These are phyloP conservation scores for Rhodotorula graminis DNA, from an alignment of 768 basidiomycete species.

Conservation along the genomic window DNA sequence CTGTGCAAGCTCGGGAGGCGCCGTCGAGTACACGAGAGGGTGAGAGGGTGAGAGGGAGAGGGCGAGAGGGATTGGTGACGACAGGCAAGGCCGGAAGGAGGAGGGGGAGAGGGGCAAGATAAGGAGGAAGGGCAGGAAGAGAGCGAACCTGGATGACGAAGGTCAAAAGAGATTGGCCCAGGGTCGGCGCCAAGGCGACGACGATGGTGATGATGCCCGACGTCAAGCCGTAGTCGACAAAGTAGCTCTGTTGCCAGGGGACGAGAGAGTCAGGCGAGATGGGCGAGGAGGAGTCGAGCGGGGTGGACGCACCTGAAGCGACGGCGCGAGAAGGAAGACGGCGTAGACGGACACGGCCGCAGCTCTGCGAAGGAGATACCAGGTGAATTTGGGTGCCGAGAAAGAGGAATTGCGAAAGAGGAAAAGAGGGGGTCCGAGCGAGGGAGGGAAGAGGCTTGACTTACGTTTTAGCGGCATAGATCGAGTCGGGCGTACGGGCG, in stretches of 20 bases:
- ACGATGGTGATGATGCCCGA: constrained; percentile 30
- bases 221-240: constrained; percentile 26
- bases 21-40: constrained; percentile 5
- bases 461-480: constrained; percentile 27
- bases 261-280: no score
- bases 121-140: no score
- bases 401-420: neutral
- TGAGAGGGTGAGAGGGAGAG: no score
- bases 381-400: no score
- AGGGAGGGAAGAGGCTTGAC: neutral
- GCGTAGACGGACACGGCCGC: constrained; percentile 32
- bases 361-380: neutral
- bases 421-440: neutral
- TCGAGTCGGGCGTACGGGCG: constrained; percentile 13
- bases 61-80: no score
- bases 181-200: constrained; percentile 27
- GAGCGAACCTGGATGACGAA: constrained; percentile 11
- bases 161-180: constrained; percentile 24
- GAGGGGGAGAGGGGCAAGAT: no score
- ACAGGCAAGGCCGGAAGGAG: no score
- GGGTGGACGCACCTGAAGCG: neutral
- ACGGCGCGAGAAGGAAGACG: constrained; percentile 27
- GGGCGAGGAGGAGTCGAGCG: no score
- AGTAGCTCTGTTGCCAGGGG: neutral
- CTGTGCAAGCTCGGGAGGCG: neutral